These are phyloP conservation scores for Coemansia sp. DNA, from an alignment of 192 early-diverging fungal species.

Conservation along the genomic window DNA sequence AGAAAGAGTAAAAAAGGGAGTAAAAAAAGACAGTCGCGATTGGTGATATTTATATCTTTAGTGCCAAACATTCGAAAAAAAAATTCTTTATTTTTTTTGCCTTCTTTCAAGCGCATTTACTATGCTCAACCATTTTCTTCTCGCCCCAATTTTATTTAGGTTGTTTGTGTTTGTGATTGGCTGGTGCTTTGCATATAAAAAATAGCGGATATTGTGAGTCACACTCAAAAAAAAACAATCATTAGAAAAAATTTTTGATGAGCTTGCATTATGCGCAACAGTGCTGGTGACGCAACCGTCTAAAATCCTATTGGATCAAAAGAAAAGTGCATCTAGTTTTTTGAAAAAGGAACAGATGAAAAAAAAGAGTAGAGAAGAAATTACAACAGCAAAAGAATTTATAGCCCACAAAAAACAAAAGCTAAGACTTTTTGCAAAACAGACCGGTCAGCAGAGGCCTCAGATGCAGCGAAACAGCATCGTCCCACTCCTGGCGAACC, in stretches of 20 bases:
- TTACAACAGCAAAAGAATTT: background rate
- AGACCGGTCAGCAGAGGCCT: conserved; percentile 35
- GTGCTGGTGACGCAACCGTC: background rate
- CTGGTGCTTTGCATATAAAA: background rate
- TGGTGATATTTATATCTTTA: background rate
- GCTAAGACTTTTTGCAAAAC: conserved; percentile 16
- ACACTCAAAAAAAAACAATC: background rate
- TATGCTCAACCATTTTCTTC: too few relatives aligned
- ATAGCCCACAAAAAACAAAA: background rate
- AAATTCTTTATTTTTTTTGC: conserved; percentile 8
- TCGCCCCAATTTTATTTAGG: background rate
- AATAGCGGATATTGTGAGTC: background rate
- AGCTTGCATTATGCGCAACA: background rate
- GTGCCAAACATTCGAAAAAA: background rate
- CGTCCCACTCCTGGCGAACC: conserved; percentile 42
- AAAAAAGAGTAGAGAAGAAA: background rate
- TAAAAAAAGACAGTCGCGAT: background rate
- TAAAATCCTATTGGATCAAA: background rate
- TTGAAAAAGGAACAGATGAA: background rate
- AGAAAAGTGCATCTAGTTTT: background rate
- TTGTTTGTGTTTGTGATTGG: background rate
- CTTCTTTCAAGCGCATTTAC: too few relatives aligned
- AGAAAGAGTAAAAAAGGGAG: background rate
- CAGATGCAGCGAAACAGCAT: conserved; percentile 22
- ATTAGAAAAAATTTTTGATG: too few relatives aligned